These are phyloP conservation scores for Paracoccidioides brasiliensis DNA, from an alignment of 2,329 filamentous ascomycete genomes.

Conservation along the genomic window DNA sequence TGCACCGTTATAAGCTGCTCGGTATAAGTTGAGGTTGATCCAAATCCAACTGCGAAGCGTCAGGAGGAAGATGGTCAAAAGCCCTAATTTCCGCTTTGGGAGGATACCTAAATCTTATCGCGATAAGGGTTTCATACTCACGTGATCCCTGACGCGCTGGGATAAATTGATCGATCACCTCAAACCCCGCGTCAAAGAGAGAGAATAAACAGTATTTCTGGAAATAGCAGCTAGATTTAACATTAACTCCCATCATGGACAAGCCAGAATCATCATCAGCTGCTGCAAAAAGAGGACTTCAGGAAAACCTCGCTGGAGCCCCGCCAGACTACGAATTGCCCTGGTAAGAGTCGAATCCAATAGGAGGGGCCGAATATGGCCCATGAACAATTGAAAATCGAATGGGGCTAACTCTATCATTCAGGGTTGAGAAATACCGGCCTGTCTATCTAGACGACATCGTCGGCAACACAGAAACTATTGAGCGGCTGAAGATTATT, in stretches of 20 bases:
- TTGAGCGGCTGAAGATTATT: conserved; percentile 95
- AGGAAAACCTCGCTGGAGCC: conserved; percentile 27
- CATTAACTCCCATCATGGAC: conserved; percentile 19
- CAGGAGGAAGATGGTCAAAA: not conserved
- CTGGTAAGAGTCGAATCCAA: conserved; percentile 23
- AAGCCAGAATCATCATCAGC: conserved; percentile 37
- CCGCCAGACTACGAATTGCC: conserved; percentile 36
- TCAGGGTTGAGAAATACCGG: conserved; percentile 95
- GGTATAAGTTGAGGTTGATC: not conserved
- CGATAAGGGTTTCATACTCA: not conserved
- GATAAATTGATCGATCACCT: not conserved
- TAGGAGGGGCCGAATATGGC: not conserved
- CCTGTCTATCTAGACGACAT: conserved; percentile 92
- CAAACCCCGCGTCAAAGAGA: not conserved
- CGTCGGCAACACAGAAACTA: conserved; percentile 94
- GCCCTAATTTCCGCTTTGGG: not conserved
- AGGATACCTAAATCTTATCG: not conserved
- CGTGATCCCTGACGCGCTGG: conserved; percentile 1
- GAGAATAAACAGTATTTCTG: not conserved
- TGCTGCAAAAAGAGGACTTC: conserved; percentile 29
- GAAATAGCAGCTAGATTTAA: not conserved
- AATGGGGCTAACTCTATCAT: not conserved
- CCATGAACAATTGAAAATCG: not conserved
- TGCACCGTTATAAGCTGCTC: no score
- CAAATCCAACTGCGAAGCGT: not conserved